phyloP scores from a whole-genome alignment of 495 filamentous ascomycete species.

The Hyaloscypha finlandica region DNA sequence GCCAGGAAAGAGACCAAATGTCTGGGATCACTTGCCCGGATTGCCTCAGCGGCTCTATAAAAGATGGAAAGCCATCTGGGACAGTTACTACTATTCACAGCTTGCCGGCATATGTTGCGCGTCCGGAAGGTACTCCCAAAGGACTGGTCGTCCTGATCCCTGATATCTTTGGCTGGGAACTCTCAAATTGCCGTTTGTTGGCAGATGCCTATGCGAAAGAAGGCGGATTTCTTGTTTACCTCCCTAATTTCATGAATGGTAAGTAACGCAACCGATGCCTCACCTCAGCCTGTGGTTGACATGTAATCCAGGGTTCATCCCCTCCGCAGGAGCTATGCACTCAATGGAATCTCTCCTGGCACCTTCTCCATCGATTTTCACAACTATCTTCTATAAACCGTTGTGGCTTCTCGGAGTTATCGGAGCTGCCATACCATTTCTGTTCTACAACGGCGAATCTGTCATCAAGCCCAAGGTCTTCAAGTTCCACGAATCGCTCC shows the following conservation, averaged over 20 bases:
- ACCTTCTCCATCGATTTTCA: constrained; percentile 22
- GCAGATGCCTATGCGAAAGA: constrained; percentile 54
- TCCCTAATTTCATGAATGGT: constrained; percentile 65
- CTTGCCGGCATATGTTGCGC: constrained; percentile 50
- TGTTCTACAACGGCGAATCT: constrained; percentile 38
- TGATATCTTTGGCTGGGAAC: constrained; percentile 61
- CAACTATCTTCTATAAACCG: constrained; percentile 28
- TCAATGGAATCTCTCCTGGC: constrained; percentile 12
- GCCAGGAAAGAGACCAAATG: background rate
- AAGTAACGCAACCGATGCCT: background rate
- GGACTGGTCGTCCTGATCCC: constrained; percentile 56
- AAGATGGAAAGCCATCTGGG: constrained; percentile 28
- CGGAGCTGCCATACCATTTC: constrained; percentile 38
- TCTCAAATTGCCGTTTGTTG: constrained; percentile 54
- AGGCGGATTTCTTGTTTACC: constrained; percentile 50
- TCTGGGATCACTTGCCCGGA: constrained; percentile 23
- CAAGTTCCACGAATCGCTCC: constrained; percentile 48
- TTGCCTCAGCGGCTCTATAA: constrained; percentile 26
- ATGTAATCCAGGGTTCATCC: background rate
- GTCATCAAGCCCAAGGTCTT: constrained; percentile 45
- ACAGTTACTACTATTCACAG: constrained; percentile 44
- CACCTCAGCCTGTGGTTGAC: background rate
- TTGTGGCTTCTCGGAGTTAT: constrained; percentile 18
- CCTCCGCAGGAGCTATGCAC: constrained; percentile 12
- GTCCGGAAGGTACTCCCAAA: constrained; percentile 39